Percentiles rank a stretch among this genome's conserved stretches.
Conservation (phyloP, 768 basidiomycete genomes). For the Exidia glandulosa region DNA sequence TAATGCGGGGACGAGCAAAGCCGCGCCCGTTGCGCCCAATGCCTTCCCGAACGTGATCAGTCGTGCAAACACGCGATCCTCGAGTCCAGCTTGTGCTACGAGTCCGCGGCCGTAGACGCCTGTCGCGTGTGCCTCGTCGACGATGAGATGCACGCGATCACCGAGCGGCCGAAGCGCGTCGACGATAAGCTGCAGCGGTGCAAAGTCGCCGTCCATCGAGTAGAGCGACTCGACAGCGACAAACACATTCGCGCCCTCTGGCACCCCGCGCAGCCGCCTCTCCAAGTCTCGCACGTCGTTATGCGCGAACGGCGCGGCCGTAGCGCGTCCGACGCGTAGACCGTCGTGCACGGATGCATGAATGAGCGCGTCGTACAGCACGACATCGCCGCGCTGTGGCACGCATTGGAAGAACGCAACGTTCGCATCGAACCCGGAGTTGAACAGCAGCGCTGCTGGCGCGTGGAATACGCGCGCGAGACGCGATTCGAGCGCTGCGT, state of each 20-base stretch:
- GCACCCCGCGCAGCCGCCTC: not conserved
- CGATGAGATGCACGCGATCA: slow-evolving; percentile 56
- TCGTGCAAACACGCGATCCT: slow-evolving; percentile 59
- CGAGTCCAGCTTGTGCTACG: slow-evolving; percentile 58
- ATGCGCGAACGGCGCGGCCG: slow-evolving; percentile 50
- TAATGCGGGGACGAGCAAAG: slow-evolving; percentile 30
- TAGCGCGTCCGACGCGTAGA: slow-evolving; percentile 43
- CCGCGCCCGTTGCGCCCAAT: slow-evolving; percentile 75
- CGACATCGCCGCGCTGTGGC: slow-evolving; percentile 64
- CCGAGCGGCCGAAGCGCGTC: slow-evolving; percentile 49
- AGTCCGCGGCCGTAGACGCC: slow-evolving; percentile 82
- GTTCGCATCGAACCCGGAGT: slow-evolving; percentile 90
- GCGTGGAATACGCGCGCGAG: slow-evolving; percentile 52
- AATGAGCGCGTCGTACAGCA: slow-evolving; percentile 78
- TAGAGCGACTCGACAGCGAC: slow-evolving; percentile 84
- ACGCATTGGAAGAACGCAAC: slow-evolving; percentile 74
- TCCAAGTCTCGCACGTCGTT: slow-evolving; percentile 50
- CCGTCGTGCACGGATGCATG: slow-evolving; percentile 92
- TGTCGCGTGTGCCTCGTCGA: slow-evolving; percentile 92
- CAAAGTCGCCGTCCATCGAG: slow-evolving; percentile 92
- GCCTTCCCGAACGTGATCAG: slow-evolving; percentile 94
- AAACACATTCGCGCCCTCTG: slow-evolving; percentile 42
- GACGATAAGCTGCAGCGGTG: slow-evolving; percentile 60
- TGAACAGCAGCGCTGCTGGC: slow-evolving; percentile 69
- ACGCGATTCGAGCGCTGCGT: slow-evolving; percentile 60